Base-by-base conservation (phyloP, 2,329 filamentous ascomycete genomes). In the Curvularia spicifera region DNA sequence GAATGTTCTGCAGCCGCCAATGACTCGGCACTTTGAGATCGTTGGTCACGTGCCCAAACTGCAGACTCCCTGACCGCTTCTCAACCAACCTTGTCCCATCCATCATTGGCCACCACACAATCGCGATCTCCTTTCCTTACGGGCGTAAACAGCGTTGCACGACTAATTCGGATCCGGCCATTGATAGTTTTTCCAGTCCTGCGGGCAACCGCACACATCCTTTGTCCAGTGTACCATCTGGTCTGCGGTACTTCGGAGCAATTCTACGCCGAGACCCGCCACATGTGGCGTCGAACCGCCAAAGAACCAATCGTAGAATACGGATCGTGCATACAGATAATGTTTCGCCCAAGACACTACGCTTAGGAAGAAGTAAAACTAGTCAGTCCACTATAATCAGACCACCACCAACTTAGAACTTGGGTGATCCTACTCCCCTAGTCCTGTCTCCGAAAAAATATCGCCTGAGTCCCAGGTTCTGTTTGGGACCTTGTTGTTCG, bases 121-220 rank as follows among this genome's bases (percentile, higher is more conserved):
- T 35, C 24, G 33, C 28, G 22, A 45, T 52, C 40, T 45, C 15
- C 29, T 15, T 51, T 42, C 12, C 31, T 31, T 52, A 46, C 50
- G 42, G 26, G 31, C 50, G 22, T 20, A 37, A 33, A 20, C 33
- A 15, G n/a, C n/a, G 22, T 18, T 20, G 9, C 18, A n/a, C 15
- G 18, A 48, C 55, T 49, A 57, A 31, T 12, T 22, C 51, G 2
- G 15, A 54, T 54, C 44, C 45, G 51, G 55, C 39, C 24, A 57
- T 57, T 57, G 55, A 54, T 57, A 57, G 33, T 54, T 44, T 52
- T 29, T 15, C 33, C 42, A 46, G 29, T 53, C 26, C 33, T 33
- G 31, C 39, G 5, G 44, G 47, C 12, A 42, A 8, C 44, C 22
- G 29, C 26, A 24, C 33, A 39, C 22, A 9, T 37, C n/a, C 33